Conservation (phyloP, 805 yeast genomes). For the Kodamaea kaohsiungensis region DNA sequence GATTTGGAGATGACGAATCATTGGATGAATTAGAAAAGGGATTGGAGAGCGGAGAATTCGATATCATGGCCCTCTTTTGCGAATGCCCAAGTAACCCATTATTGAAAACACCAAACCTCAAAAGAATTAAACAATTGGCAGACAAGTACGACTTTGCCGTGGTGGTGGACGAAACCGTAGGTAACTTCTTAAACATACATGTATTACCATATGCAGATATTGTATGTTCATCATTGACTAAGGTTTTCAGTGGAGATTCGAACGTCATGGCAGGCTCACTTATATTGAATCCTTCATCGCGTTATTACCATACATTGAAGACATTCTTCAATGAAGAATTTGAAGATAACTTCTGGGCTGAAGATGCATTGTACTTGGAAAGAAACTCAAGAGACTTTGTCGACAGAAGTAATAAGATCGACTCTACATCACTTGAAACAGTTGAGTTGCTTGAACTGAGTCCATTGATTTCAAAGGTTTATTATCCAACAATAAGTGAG, state of each 20-base stretch:
- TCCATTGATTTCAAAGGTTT: conserved; percentile 61
- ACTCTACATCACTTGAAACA: conserved; percentile 55
- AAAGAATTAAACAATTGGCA: conserved; percentile 63
- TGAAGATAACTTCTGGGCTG: conserved; percentile 84
- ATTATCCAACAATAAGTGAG: conserved; percentile 63
- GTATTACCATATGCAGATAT: conserved; percentile 84
- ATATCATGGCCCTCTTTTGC: conserved; percentile 76
- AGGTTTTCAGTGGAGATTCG: conserved; percentile 91
- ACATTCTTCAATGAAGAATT: conserved; percentile 51
- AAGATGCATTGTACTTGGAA: conserved; percentile 90
- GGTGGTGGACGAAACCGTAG: conserved; percentile 92
- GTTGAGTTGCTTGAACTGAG: conserved; percentile 52
- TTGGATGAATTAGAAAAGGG: conserved; percentile 62
- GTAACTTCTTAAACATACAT: conserved; percentile 83
- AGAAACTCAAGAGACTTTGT: conserved; percentile 90
- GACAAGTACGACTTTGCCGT: conserved; percentile 72
- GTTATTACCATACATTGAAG: conserved; percentile 51
- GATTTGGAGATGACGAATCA: conserved; percentile 75
- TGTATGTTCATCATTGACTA: conserved; percentile 83
- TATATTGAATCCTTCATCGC: conserved; percentile 69
- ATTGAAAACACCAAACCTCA: conserved; percentile 78
- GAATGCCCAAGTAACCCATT: conserved; percentile 97
- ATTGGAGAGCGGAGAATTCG: conserved; percentile 54
- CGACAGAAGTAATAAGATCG: conserved; percentile 56
- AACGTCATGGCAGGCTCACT: conserved; percentile 95